Evolutionary conservation across 2,329 filamentous ascomycete genomes (phyloP), one percentile per base, ranked within the genome.

Genomic region (Alternaria sp.): DNA sequence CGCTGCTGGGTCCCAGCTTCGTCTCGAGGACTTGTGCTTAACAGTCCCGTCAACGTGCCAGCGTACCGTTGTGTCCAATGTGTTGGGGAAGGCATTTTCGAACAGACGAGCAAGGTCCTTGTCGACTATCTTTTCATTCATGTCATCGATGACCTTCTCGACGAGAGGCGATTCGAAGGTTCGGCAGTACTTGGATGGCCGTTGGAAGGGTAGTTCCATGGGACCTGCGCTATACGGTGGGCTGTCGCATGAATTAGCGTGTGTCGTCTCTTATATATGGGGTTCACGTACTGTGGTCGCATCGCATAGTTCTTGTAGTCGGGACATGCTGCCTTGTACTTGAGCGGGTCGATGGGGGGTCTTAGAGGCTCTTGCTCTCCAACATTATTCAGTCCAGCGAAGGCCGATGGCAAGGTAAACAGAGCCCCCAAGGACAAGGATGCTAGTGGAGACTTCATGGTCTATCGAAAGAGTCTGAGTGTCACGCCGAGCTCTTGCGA

Each of bases 61-160:
- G 72, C 92, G 89, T 66, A 97, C 87, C 0, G 93, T 97, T 0
- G 93, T 97, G 74, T 97, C 93, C 3, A 95, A 87, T 0, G 92
- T 94, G 63, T 95, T 97, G 5, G 94, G 94, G 67, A 96, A 98
- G 2, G 94, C 90, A 75, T 99, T 99, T 76, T 97, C 93, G 76
- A 99, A 99, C 11, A 99, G 84, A 27, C 94, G 89, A 4, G 94
- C 94, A 12, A 99, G 86, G 71, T 98, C 95, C 16, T 90, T 90
- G 72, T 98, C 90, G 60, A 89, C 85, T 81, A 99, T 91, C 54
- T 88, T 90, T 28, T 87, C 85, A 6, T 90, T 95, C 67, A 99
- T 85, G 68, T 97, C 89, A 30, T 88, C 79, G 64, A 99, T 97
- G 53, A 97, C 91, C 72, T 91, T 85, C 78, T 99, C 95, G 46